These are phyloP conservation scores for Metschnikowia proteae DNA, from an alignment of 805 yeast genomes.

Conservation along the genomic window DNA sequence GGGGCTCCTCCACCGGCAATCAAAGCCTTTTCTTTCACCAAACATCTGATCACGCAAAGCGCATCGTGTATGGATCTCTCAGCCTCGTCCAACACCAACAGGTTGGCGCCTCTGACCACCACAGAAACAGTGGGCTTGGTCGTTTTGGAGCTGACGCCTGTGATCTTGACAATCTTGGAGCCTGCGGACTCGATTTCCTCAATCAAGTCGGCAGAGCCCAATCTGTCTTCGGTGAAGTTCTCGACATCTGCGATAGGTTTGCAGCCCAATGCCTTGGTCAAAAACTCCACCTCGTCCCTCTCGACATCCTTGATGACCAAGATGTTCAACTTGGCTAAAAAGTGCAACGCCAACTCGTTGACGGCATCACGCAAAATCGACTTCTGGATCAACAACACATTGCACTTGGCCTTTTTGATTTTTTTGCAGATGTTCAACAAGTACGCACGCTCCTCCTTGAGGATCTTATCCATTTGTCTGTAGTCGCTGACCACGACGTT, in stretches of 20 bases:
- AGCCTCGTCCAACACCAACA: conserved; percentile 86
- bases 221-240: conserved; percentile 85
- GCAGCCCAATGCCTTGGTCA: conserved; percentile 81
- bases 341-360: conserved; percentile 90
- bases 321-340: conserved; percentile 86
- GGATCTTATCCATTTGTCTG: conserved; percentile 97
- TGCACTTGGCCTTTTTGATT: conserved; percentile 95
- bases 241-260: conserved; percentile 96
- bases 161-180: conserved; percentile 81
- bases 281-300: conserved; percentile 93
- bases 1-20: conserved; percentile 99
- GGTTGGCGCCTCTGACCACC: conserved; percentile 92
- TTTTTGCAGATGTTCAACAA: conserved; percentile 91
- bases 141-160: conserved; percentile 62
- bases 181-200: conserved; percentile 91
- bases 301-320: conserved; percentile 94
- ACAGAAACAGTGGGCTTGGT: conserved; percentile 75
- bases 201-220: conserved; percentile 86
- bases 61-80: conserved; percentile 98
- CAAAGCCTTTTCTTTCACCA: conserved; percentile 81
- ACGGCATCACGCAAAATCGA: conserved; percentile 94
- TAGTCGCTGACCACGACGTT: conserved; percentile 96
- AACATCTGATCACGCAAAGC: conserved; percentile 84
- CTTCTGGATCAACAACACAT: conserved; percentile 84
- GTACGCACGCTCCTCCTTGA: conserved; percentile 96